These are phyloP conservation scores for Graphilbum ipis-grandicollis DNA, from an alignment of 2,329 filamentous ascomycete genomes.

Conservation along the genomic window DNA sequence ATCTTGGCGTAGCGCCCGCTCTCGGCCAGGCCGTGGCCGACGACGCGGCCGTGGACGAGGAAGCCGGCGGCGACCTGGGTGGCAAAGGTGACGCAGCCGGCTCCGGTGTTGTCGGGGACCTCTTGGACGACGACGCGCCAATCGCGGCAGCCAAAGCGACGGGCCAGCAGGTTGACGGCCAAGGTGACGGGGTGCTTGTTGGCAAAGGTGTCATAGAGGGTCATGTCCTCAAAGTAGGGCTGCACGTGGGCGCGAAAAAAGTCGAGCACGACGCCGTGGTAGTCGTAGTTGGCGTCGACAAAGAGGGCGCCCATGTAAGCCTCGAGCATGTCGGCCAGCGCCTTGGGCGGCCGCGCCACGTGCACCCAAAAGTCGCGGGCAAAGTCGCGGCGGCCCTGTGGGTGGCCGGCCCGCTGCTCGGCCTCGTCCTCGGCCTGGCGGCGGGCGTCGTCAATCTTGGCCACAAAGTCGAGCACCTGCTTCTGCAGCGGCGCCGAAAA, in stretches of 20 bases:
- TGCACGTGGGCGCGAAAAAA: conserved; percentile 66
- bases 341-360: conserved; percentile 49
- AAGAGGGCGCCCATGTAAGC: conserved; percentile 81
- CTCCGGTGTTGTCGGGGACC: conserved; percentile 21
- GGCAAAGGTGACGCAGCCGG: conserved; percentile 9
- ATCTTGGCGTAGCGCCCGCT: conserved; percentile 61
- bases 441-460: conserved; percentile 30
- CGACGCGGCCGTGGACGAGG: conserved; percentile 54
- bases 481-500: conserved; percentile 26
- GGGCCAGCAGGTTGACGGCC: conserved; percentile 45
- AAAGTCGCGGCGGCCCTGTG: conserved; percentile 21
- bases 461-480: conserved; percentile 35
- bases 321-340: conserved; percentile 73
- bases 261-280: conserved; percentile 49
- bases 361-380: conserved; percentile 53
- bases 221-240: conserved; percentile 73
- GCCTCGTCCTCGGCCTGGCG: conserved; percentile 17
- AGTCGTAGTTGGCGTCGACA: conserved; percentile 74
- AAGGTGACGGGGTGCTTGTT: conserved; percentile 72
- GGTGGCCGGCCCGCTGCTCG: conserved; percentile 16
- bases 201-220: conserved; percentile 71
- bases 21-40: conserved; percentile 42
- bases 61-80: conserved; percentile 48
- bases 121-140: conserved; percentile 39
- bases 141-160: conserved; percentile 45